Conservation (phyloP, 495 filamentous ascomycete genomes). For the Neurospora sp. region DNA sequence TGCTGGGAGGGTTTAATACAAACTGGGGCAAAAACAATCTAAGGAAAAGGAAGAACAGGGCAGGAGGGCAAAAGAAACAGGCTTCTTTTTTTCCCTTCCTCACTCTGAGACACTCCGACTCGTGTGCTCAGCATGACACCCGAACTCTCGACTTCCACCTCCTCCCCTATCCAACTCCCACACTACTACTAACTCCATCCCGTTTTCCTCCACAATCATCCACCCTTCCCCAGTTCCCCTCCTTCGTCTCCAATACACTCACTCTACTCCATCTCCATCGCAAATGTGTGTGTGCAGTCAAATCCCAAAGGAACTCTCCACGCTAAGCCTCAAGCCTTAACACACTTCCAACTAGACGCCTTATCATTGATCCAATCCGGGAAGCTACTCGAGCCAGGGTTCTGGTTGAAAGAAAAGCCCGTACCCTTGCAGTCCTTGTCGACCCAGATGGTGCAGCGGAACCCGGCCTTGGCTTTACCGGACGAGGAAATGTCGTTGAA, state of each 20-base stretch:
- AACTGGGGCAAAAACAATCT: neutral
- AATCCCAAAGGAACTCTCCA: neutral
- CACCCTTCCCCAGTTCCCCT: too few relatives aligned
- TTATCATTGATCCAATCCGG: conserved; percentile 10
- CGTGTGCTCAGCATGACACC: neutral
- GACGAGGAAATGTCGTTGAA: conserved; percentile 8
- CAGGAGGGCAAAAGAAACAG: neutral
- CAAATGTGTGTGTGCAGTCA: neutral
- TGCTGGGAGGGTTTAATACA: neutral
- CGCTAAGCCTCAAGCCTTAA: neutral
- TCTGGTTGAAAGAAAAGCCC: conserved; percentile 3
- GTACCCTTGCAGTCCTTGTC: conserved; percentile 8
- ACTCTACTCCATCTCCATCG: neutral
- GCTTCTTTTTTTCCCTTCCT: neutral
- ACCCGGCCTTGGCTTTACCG: conserved; percentile 9
- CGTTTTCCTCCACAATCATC: neutral
- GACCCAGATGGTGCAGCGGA: conserved; percentile 14
- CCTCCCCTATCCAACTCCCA: neutral
- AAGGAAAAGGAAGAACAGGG: neutral
- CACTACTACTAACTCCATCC: neutral
- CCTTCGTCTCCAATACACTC: too few relatives aligned
- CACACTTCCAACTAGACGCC: conserved; percentile 10
- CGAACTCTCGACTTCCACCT: neutral
- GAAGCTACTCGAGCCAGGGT: neutral
- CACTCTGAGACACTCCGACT: neutral